Conservation (phyloP, 441 rosid species). For the Raphanus hybrid region DNA sequence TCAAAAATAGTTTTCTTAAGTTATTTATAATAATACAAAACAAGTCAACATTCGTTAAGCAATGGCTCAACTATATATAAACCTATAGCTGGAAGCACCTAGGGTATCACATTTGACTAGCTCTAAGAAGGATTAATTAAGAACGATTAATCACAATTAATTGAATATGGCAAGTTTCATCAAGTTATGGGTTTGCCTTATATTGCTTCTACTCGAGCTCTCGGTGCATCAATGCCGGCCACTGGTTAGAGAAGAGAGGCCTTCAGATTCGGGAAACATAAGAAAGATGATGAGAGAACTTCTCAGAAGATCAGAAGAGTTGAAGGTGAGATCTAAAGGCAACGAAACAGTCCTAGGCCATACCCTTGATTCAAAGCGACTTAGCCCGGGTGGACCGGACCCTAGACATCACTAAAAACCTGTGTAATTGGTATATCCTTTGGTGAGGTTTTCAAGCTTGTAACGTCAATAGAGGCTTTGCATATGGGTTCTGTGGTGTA, state of each 20-base stretch:
- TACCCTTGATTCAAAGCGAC: slow-evolving; percentile 47
- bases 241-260: slow-evolving; percentile 30
- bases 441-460: slow-evolving; percentile 23
- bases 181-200: slow-evolving; percentile 47
- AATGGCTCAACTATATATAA: slow-evolving; percentile 41
- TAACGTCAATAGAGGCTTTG: slow-evolving; percentile 18
- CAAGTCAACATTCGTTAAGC: slow-evolving; percentile 36
- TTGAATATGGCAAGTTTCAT: slow-evolving; percentile 47
- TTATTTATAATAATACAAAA: slow-evolving; percentile 7
- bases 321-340: slow-evolving; percentile 27
- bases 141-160: not conserved
- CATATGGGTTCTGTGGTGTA: slow-evolving; percentile 23
- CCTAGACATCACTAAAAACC: slow-evolving; percentile 53
- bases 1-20: not conserved
- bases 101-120: slow-evolving; percentile 29
- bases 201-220: slow-evolving; percentile 45
- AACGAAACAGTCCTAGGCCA: not conserved
- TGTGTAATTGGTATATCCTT: slow-evolving; percentile 18
- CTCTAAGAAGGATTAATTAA: slow-evolving; percentile 8
- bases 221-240: slow-evolving; percentile 42
- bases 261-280: slow-evolving; percentile 34
- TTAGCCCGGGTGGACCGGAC: slow-evolving; percentile 69
- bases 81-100: slow-evolving; percentile 28
- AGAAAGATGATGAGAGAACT: slow-evolving; percentile 42
- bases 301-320: slow-evolving; percentile 40